A percentile compares a stretch with the other conserved stretches of the same genome.
Evolutionary conservation across 768 basidiomycete species (phyloP).

Genomic region (Tephrocybe rancida): DNA sequence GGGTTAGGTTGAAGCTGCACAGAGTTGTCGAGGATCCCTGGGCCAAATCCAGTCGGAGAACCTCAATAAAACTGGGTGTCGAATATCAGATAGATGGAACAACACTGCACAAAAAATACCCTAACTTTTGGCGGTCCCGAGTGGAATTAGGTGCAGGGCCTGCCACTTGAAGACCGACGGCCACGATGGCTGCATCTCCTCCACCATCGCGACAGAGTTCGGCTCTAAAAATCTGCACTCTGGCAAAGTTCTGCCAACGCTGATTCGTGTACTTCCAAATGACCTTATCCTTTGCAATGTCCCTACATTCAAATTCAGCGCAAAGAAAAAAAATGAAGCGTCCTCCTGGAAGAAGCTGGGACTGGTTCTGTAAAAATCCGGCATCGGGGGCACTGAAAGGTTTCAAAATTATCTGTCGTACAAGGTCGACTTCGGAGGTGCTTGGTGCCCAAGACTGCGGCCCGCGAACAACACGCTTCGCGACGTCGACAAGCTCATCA

Average conservation of each 20-base stretch:
- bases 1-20: background rate
- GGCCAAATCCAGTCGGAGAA: background rate
- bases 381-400: too few species aligned
- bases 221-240: background rate
- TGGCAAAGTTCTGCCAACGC: too few species aligned
- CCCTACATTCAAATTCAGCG: background rate
- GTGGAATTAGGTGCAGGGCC: too few species aligned
- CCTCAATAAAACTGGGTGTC: background rate
- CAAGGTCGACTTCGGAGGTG: background rate
- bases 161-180: background rate
- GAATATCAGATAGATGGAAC: background rate
- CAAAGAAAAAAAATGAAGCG: background rate
- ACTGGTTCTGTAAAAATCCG: background rate
- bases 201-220: too few species aligned
- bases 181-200: too few species aligned
- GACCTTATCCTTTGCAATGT: too few species aligned
- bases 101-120: background rate
- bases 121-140: too few species aligned
- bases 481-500: background rate
- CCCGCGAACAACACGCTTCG: conserved; percentile 3
- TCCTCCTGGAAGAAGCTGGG: background rate
- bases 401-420: background rate
- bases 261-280: background rate
- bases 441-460: background rate
- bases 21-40: background rate